These are phyloP conservation scores for Saccharomycopsis sp. DNA, from an alignment of 805 yeast species.

Conservation along the genomic window DNA sequence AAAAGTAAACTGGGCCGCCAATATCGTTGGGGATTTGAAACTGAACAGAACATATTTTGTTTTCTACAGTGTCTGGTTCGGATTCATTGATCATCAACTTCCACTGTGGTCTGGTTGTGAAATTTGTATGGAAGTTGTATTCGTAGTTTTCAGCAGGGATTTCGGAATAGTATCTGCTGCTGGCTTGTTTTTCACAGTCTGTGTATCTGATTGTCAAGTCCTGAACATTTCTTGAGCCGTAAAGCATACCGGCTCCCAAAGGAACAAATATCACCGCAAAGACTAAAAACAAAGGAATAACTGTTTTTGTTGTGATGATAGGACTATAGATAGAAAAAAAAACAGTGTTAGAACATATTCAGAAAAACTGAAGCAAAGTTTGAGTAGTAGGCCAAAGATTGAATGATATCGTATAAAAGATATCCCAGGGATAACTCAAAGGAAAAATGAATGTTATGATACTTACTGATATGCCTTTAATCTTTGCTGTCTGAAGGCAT, in stretches of 20 bases:
- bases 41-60: constrained; percentile 49
- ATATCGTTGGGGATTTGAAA: constrained; percentile 68
- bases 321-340: too few relatives aligned
- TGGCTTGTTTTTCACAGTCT: constrained; percentile 49
- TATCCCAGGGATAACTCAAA: not conserved
- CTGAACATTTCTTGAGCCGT: constrained; percentile 73
- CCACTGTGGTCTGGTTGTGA: constrained; percentile 53
- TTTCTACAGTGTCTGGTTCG: constrained; percentile 32
- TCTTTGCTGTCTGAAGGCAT: constrained; percentile 71
- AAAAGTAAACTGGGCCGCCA: constrained; percentile 62
- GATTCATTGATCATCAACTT: constrained; percentile 35
- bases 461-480: constrained; percentile 46
- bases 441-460: not conserved
- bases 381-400: too few relatives aligned
- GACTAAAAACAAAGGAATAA: constrained; percentile 70
- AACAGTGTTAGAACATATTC: not conserved
- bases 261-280: constrained; percentile 81
- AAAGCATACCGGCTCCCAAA: constrained; percentile 75
- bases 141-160: constrained; percentile 54
- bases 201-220: constrained; percentile 69
- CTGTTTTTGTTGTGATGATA: constrained; percentile 83
- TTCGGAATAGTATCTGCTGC: constrained; percentile 31
- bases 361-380: not conserved
- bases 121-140: constrained; percentile 50
- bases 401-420: not conserved